Conservation (phyloP, 352 stramenopile genomes). For the Globisporangium orthogonon region DNA sequence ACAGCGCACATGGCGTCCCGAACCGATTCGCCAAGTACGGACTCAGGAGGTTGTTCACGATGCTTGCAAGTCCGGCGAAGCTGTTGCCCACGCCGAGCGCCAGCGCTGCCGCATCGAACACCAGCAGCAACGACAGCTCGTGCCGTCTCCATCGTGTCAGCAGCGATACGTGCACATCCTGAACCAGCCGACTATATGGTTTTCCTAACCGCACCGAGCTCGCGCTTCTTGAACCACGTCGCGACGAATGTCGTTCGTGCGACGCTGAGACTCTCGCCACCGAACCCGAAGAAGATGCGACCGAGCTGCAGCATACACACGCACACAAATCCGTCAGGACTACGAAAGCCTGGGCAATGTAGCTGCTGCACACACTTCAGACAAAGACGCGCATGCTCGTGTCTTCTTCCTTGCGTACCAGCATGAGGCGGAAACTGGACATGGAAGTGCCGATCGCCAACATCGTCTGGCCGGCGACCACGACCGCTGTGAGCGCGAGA, state of each 20-base stretch:
- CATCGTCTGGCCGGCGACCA: slow-evolving; percentile 56
- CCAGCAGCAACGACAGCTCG: not conserved
- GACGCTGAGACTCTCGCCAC: slow-evolving; percentile 75
- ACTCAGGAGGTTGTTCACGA: slow-evolving; percentile 75
- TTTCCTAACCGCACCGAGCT: slow-evolving; percentile 32
- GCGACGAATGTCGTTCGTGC: slow-evolving; percentile 64
- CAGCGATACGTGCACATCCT: not conserved
- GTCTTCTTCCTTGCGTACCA: slow-evolving; percentile 10
- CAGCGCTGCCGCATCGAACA: slow-evolving; percentile 29
- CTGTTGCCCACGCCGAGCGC: slow-evolving; percentile 77
- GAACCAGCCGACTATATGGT: not conserved
- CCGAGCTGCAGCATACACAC: slow-evolving; percentile 39
- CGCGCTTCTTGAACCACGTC: slow-evolving; percentile 77
- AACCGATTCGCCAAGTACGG: slow-evolving; percentile 55
- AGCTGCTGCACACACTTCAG: not conserved
- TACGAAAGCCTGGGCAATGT: too few species aligned
- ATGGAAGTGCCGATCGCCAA: slow-evolving; percentile 56
- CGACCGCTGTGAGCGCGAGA: slow-evolving; percentile 52
- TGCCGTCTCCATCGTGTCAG: not conserved
- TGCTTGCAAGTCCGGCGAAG: slow-evolving; percentile 58
- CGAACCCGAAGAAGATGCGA: slow-evolving; percentile 76
- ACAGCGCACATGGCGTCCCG: slow-evolving; percentile 52
- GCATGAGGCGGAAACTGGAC: slow-evolving; percentile 36
- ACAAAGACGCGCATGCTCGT: too few species aligned
- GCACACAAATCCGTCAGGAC: not conserved